phyloP scores from a whole-genome alignment of 1,284 basidiomycete genomes.

The Volvariella surrecta region DNA sequence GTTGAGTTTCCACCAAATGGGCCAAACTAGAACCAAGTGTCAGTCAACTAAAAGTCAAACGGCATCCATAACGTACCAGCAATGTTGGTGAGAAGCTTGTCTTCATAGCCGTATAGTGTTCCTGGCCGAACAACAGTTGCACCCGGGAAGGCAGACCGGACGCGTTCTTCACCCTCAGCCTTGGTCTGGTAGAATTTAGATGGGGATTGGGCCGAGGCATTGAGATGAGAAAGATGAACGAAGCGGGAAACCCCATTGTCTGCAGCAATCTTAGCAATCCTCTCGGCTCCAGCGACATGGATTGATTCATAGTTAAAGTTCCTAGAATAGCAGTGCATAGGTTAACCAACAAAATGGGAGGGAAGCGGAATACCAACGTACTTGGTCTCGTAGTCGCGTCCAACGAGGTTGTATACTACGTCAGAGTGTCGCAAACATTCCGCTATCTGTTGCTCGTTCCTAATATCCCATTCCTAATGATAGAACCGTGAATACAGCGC shows the following conservation, averaged over 20 bases:
- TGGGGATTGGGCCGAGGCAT: slow-evolving; percentile 73
- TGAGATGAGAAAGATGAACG: slow-evolving; percentile 94
- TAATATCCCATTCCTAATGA: slow-evolving; percentile 87
- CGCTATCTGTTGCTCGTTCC: slow-evolving; percentile 83
- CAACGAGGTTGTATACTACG: slow-evolving; percentile 92
- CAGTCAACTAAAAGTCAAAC: slow-evolving; percentile 13
- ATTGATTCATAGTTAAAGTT: slow-evolving; percentile 81
- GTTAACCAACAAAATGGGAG: slow-evolving; percentile 1
- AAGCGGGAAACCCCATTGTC: slow-evolving; percentile 77
- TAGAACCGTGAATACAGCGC: slow-evolving; percentile 2
- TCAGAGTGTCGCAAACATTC: slow-evolving; percentile 96
- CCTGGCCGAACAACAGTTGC: slow-evolving; percentile 90
- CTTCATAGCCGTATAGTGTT: slow-evolving; percentile 88
- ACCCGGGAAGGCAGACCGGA: slow-evolving; percentile 77
- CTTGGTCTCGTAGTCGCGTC: slow-evolving; percentile 91
- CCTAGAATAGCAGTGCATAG: slow-evolving; percentile 34
- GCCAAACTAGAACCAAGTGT: slow-evolving; percentile 55
- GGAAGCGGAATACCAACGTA: slow-evolving; percentile 22
- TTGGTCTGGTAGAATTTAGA: slow-evolving; percentile 89
- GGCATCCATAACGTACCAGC: slow-evolving; percentile 53
- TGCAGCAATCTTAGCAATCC: slow-evolving; percentile 78
- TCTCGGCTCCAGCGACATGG: slow-evolving; percentile 70
- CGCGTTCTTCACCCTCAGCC: slow-evolving; percentile 84
- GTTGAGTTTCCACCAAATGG: slow-evolving; percentile 95
- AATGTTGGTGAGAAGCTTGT: slow-evolving; percentile 91